phyloP scores from a whole-genome alignment of 208 protist genomes.

The Acanthamoeba healyi region DNA sequence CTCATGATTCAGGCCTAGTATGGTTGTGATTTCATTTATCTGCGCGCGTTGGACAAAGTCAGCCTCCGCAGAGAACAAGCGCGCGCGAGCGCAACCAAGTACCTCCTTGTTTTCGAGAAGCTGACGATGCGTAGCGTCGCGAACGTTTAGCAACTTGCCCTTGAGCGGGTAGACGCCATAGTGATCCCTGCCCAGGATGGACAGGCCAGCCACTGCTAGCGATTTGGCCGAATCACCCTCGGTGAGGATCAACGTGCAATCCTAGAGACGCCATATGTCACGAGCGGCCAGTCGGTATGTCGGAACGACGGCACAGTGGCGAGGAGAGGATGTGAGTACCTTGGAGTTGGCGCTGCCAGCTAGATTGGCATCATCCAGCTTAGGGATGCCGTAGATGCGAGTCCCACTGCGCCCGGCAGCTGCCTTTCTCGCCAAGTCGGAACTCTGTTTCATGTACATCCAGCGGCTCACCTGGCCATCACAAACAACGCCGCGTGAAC shows the following conservation, averaged over 20 bases:
- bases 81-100: not conserved
- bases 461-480: slow-evolving; percentile 95
- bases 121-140: slow-evolving; percentile 96
- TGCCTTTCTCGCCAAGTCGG: slow-evolving; percentile 92
- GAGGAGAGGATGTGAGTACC: not conserved
- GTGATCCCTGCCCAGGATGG: slow-evolving; percentile 98
- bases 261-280: slow-evolving; percentile 70
- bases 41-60: slow-evolving; percentile 89
- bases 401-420: slow-evolving; percentile 88
- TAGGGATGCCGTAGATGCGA: slow-evolving; percentile 97
- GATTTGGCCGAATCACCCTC: slow-evolving; percentile 98
- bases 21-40: slow-evolving; percentile 92
- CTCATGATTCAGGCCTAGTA: slow-evolving; percentile 93
- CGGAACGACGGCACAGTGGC: no score
- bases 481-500: not conserved
- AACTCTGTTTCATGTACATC: slow-evolving; percentile 96
- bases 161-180: slow-evolving; percentile 99
- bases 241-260: slow-evolving; percentile 99
- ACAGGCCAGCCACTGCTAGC: slow-evolving; percentile 95
- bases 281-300: no score
- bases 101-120: slow-evolving; percentile 92
- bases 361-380: slow-evolving; percentile 99
- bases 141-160: slow-evolving; percentile 99
- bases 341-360: slow-evolving; percentile 96
- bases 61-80: not conserved